Conservation (phyloP, 345 rosid genomes). For the Pistacia vera region DNA sequence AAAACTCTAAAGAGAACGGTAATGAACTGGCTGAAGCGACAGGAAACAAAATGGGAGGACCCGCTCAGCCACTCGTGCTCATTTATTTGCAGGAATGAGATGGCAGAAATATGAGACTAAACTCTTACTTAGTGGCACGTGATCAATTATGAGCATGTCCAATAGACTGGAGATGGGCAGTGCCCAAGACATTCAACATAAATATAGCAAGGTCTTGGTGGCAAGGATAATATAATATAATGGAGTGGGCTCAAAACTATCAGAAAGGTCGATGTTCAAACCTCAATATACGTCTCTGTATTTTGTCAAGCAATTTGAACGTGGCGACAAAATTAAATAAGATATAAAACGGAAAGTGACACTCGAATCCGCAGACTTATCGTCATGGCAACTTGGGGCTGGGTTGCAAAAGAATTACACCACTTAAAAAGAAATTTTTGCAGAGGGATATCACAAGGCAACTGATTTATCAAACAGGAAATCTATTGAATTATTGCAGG, state of each 20-base stretch:
- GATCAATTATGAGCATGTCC: background rate
- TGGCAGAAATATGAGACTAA: background rate
- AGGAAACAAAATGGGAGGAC: background rate
- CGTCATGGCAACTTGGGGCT: background rate
- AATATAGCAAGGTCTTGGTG: background rate
- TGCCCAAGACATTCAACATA: background rate
- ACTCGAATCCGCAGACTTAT: background rate
- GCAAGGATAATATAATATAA: background rate
- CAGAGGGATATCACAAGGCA: background rate
- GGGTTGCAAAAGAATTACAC: background rate
- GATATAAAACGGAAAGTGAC: background rate
- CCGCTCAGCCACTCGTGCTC: background rate
- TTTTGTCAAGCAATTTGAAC: background rate
- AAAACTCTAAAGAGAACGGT: no score
- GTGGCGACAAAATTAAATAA: background rate
- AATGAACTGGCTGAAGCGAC: no score
- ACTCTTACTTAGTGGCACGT: background rate
- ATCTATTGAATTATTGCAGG: slow-evolving; percentile 16
- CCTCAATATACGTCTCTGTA: background rate
- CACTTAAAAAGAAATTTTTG: background rate
- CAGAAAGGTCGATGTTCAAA: background rate
- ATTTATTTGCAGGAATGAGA: background rate
- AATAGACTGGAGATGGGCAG: background rate
- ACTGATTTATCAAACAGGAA: slow-evolving; percentile 7
- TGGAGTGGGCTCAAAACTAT: background rate